Base-by-base conservation (phyloP, 345 rosid genomes). In the Pistacia integerrima region DNA sequence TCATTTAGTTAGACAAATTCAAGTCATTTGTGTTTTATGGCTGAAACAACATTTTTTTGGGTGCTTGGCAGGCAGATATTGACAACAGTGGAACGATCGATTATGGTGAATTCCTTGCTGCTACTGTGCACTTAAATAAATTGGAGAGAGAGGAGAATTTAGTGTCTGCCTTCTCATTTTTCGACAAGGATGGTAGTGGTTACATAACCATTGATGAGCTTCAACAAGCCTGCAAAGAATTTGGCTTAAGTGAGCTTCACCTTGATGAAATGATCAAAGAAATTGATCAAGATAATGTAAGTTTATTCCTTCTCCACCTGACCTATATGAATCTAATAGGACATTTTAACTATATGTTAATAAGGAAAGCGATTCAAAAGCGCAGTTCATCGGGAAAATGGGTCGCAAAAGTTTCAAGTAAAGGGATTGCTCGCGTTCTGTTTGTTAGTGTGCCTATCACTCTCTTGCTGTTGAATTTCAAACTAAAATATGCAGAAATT, bases 121-220 rank as follows among this genome's bases (percentile, higher is more conserved):
- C 97, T 36, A 92, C 94, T 14, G 76, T 92, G 74, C 97, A 92
- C 79, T 78, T 89, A 84, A 90, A 92, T 78, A 92, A 90, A 79
- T 78, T 92, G 72, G 97, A 90, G 82, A 90, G 92, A 74, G 97
- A 92, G 75, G 97, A 92, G 78, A 90, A 92, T 84, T 84, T 92
- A 56, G 77, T 85, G 38, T 85, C 90, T 13, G 94, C 94, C 44
- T 92, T 92, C 87, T 73, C 92, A 3, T 92, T 83, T 81, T 92
- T 92, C 58, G 97, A 92, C 87, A 92, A 90, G 77, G 97, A 92
- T 77, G 79, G 86, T 13, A 92, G 97, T 72, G 94, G 97, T 28
- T 92, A 88, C 83, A 92, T 92, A 52, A 92, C 97, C n/a, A 83
- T 88, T 5, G 94, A 90, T 33, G 97, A 90, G 79, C 90, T 92